These are phyloP conservation scores for Arabidopsis lyrata DNA, from an alignment of 441 rosid species.

Conservation along the genomic window DNA sequence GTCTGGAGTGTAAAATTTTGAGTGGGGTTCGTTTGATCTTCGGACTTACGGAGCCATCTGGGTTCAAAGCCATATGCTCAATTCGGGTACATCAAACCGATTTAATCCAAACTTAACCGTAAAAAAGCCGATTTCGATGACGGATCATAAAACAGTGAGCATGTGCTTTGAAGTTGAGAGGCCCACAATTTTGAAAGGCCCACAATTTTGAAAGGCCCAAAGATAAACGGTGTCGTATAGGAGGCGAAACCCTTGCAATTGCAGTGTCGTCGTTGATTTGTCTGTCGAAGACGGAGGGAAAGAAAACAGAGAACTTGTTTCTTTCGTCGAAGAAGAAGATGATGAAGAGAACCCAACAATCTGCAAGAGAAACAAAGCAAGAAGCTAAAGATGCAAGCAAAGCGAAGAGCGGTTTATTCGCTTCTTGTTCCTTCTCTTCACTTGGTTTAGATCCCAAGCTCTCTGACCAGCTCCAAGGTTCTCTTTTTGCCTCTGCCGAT, in stretches of 20 bases:
- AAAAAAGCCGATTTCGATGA: background rate
- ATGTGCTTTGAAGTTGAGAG: background rate
- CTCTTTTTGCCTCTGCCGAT: background rate
- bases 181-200: background rate
- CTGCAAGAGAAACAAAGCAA: constrained; percentile 36
- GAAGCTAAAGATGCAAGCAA: constrained; percentile 37
- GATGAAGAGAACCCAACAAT: constrained; percentile 27
- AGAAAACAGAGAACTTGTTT: constrained; percentile 17
- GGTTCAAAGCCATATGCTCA: too few species aligned
- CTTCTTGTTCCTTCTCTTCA: constrained; percentile 81
- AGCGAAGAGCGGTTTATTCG: constrained; percentile 49
- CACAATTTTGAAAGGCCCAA: background rate
- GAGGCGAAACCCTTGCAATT: constrained; percentile 34
- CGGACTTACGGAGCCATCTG: background rate
- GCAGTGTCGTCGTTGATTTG: constrained; percentile 13
- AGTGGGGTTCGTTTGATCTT: background rate
- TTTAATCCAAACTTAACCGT: background rate
- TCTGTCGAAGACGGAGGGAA: constrained; percentile 14
- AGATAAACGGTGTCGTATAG: background rate
- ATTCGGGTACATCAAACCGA: background rate
- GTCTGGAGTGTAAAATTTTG: background rate
- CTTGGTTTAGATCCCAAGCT: constrained; percentile 77
- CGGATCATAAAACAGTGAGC: too few species aligned
- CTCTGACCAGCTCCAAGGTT: constrained; percentile 83
- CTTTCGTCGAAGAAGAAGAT: constrained; percentile 22